phyloP scores from a whole-genome alignment of 2,329 filamentous ascomycete genomes.

The Dendryphion nanum region DNA sequence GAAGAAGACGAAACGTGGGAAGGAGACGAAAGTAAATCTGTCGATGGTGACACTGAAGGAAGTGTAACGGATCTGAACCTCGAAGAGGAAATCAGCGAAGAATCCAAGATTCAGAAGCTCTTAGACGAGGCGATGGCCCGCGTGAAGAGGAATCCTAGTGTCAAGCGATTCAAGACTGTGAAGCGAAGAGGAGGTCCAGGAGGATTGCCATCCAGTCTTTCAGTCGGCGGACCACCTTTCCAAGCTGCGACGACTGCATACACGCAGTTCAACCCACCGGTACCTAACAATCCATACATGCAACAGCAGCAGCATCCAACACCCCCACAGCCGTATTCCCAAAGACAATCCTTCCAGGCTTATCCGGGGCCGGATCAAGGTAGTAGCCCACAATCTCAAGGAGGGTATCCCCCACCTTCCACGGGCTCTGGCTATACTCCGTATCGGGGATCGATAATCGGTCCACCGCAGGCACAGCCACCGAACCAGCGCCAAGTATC shows the following conservation, averaged over 20 bases:
- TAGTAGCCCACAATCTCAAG: not conserved
- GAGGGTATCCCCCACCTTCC: not conserved
- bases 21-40: slow-evolving; percentile 14
- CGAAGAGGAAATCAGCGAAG: slow-evolving; percentile 62
- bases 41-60: slow-evolving; percentile 10
- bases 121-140: slow-evolving; percentile 18
- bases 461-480: too few relatives aligned
- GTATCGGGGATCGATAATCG: too few relatives aligned
- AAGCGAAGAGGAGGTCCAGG: slow-evolving; percentile 7
- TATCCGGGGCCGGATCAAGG: not conserved
- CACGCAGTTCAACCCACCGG: too few relatives aligned
- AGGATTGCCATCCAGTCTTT: too few relatives aligned
- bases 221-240: not conserved
- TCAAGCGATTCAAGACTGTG: slow-evolving; percentile 17
- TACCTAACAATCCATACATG: not conserved
- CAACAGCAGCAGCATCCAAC: too few relatives aligned
- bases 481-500: too few relatives aligned
- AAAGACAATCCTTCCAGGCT: not conserved
- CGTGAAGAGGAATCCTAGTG: slow-evolving; percentile 20
- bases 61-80: slow-evolving; percentile 27
- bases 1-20: slow-evolving; percentile 14
- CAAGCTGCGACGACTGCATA: too few relatives aligned
- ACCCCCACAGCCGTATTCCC: not conserved
- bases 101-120: slow-evolving; percentile 40
- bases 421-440: too few relatives aligned